These are phyloP conservation scores for Hippophae tibetana DNA, from an alignment of 306 rosid genomes.

Conservation along the genomic window DNA sequence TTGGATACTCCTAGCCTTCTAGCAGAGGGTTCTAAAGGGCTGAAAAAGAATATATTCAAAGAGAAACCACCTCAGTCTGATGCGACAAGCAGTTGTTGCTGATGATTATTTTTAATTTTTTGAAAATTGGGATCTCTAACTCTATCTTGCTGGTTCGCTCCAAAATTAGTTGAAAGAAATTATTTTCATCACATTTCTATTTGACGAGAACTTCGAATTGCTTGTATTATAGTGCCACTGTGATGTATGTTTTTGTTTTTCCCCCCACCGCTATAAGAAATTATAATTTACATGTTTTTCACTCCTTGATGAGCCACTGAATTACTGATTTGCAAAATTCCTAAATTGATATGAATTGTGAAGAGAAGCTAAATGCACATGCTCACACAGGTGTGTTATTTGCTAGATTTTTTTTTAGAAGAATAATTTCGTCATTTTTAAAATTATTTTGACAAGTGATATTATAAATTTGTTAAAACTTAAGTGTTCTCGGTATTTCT, in stretches of 20 bases:
- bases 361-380: too few species aligned
- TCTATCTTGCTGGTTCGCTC: neutral
- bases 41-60: constrained; percentile 71
- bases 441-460: too few species aligned
- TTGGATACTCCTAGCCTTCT: constrained; percentile 88
- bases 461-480: too few species aligned
- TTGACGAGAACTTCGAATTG: constrained; percentile 10
- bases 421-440: too few species aligned
- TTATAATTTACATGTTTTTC: too few species aligned
- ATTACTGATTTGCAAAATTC: too few species aligned
- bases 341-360: too few species aligned
- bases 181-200: constrained; percentile 5
- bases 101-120: constrained; percentile 23
- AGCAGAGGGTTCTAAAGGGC: constrained; percentile 78
- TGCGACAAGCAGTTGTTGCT: constrained; percentile 76
- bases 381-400: too few species aligned
- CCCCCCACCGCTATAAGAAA: neutral
- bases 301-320: too few species aligned
- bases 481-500: too few species aligned
- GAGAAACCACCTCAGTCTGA: constrained; percentile 47
- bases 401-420: too few species aligned
- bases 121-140: constrained; percentile 11
- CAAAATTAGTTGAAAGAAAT: constrained; percentile 1
- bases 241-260: neutral
- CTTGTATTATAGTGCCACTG: constrained; percentile 1